phyloP scores from a whole-genome alignment of 306 rosid species.

The Fragaria nilgerrensis region DNA sequence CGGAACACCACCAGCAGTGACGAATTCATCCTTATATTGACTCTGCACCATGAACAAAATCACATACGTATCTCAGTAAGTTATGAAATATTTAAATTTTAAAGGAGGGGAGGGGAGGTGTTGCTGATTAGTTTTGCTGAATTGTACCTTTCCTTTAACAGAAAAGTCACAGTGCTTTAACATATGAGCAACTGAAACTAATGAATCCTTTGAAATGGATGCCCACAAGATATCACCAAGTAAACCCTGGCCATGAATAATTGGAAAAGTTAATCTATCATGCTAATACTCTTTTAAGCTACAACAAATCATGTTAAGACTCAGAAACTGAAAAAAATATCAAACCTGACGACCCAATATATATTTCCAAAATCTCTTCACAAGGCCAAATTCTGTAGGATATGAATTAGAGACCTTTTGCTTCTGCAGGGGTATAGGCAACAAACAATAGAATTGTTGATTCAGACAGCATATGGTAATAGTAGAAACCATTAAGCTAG shows the following conservation, averaged over 20 bases:
- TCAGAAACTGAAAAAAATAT: neutral
- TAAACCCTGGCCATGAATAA: conserved; percentile 48
- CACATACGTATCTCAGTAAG: neutral
- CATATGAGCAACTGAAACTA: conserved; percentile 59
- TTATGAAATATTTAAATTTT: neutral
- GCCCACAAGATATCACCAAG: conserved; percentile 80
- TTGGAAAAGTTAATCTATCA: conserved; percentile 13
- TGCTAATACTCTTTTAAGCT: conserved; percentile 5
- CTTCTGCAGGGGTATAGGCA: conserved; percentile 60
- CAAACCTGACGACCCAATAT: conserved; percentile 68
- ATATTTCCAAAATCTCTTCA: conserved; percentile 93
- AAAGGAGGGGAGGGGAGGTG: neutral
- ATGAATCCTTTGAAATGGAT: conserved; percentile 70
- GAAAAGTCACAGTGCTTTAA: conserved; percentile 64
- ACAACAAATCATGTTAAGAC: neutral
- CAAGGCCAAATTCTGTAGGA: conserved; percentile 74
- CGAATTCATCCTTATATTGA: conserved; percentile 95
- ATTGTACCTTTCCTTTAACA: conserved; percentile 69
- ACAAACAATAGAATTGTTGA: conserved; percentile 16
- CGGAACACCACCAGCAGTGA: conserved; percentile 94
- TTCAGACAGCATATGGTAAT: conserved; percentile 3
- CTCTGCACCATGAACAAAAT: conserved; percentile 48
- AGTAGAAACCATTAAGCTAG: neutral
- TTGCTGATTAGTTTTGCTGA: conserved; percentile 9
- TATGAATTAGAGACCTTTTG: conserved; percentile 68